A percentile compares a stretch with the other conserved stretches of the same genome.
Conservation (phyloP, 805 yeast species). For the Metschnikowia kunwiensis region DNA sequence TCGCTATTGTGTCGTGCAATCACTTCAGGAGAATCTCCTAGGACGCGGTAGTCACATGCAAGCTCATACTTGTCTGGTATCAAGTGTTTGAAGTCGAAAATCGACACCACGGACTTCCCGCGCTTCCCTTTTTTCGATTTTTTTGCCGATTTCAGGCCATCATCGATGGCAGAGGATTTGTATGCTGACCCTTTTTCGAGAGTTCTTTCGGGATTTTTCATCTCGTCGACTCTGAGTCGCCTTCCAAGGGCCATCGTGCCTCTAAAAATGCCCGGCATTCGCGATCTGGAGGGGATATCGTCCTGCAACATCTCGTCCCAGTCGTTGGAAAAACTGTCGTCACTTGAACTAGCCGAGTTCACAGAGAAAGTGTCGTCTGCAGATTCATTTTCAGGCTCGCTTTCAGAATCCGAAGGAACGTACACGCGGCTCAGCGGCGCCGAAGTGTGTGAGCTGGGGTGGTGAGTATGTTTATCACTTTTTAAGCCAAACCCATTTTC, state of each 20-base stretch:
- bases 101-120: constrained; percentile 55
- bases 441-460: background rate
- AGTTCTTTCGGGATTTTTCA: constrained; percentile 29
- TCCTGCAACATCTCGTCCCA: constrained; percentile 63
- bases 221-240: constrained; percentile 23
- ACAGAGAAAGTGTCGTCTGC: constrained; percentile 13
- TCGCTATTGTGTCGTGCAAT: constrained; percentile 67
- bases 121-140: constrained; percentile 22
- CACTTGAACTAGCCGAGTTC: constrained; percentile 33
- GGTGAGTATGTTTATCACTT: background rate
- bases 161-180: constrained; percentile 39
- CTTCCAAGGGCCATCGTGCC: constrained; percentile 41
- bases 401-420: constrained; percentile 1
- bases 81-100: constrained; percentile 62
- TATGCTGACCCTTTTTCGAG: constrained; percentile 40
- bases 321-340: constrained; percentile 63
- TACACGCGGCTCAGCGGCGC: constrained; percentile 1
- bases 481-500: constrained; percentile 50
- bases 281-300: constrained; percentile 50
- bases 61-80: constrained; percentile 73
- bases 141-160: constrained; percentile 22
- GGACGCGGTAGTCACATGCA: constrained; percentile 62
- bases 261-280: constrained; percentile 50
- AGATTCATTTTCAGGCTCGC: constrained; percentile 7
- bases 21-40: constrained; percentile 61